phyloP scores from a whole-genome alignment of 768 basidiomycete species.

The Boletellus sp. region DNA sequence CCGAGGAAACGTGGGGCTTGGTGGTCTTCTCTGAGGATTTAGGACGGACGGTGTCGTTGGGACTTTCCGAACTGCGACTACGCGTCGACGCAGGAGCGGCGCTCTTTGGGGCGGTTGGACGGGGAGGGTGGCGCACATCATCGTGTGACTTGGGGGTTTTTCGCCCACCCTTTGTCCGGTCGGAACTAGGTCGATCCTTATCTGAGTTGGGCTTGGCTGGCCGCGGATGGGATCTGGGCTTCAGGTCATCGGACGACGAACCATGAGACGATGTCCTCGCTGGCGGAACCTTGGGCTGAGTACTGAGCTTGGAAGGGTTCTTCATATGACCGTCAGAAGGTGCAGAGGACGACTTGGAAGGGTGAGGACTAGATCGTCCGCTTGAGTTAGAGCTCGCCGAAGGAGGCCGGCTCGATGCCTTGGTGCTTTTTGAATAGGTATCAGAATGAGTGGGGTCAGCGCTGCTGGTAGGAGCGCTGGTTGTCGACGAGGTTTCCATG shows the following conservation, averaged over 20 bases:
- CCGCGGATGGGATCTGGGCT: slow-evolving; percentile 15
- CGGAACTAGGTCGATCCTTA: slow-evolving; percentile 15
- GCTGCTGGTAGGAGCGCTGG: slow-evolving; percentile 16
- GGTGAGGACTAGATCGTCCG: slow-evolving; percentile 13
- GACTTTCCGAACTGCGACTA: slow-evolving; percentile 11
- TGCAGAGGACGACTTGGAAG: slow-evolving; percentile 9
- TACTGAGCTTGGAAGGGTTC: slow-evolving; percentile 9
- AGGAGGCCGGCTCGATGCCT: slow-evolving; percentile 29
- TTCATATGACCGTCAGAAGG: slow-evolving; percentile 11
- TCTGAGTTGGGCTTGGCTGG: slow-evolving; percentile 11
- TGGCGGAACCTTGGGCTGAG: slow-evolving; percentile 12
- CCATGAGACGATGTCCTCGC: slow-evolving; percentile 13
- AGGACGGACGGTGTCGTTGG: slow-evolving; percentile 6
- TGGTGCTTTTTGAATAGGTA: slow-evolving; percentile 20
- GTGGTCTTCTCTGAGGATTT: slow-evolving; percentile 13
- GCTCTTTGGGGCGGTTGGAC: slow-evolving; percentile 10
- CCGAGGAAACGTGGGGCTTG: slow-evolving; percentile 1
- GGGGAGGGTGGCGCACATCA: slow-evolving; percentile 17
- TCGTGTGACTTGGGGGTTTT: slow-evolving; percentile 22
- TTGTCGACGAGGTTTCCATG: slow-evolving; percentile 25
- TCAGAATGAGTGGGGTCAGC: slow-evolving; percentile 22
- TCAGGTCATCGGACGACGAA: slow-evolving; percentile 7
- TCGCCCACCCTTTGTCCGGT: slow-evolving; percentile 16
- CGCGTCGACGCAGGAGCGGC: slow-evolving; percentile 8
- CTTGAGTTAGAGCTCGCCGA: slow-evolving; percentile 30